Conservation (phyloP, 2,329 filamentous ascomycete species). For the Beauveria scarabaeidicola region DNA sequence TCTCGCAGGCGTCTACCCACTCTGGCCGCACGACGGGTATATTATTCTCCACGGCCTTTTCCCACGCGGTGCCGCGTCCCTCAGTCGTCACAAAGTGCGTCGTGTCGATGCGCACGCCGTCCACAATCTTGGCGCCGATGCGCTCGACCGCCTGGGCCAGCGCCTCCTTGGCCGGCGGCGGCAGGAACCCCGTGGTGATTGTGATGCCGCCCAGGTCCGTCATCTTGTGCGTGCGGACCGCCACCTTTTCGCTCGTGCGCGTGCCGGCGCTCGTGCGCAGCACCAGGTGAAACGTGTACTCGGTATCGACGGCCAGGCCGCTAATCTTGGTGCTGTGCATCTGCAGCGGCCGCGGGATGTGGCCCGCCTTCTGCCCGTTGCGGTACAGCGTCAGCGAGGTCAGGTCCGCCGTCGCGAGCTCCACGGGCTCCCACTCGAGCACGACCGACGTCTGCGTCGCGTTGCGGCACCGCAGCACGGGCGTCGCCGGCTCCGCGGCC, state of each 20-base stretch:
- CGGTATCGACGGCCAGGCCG: conserved; percentile 89
- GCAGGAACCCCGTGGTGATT: conserved; percentile 75
- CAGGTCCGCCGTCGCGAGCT: conserved; percentile 84
- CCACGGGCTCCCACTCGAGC: conserved; percentile 93
- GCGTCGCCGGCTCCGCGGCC: conserved; percentile 64
- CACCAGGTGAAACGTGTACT: conserved; percentile 91
- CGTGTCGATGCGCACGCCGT: conserved; percentile 88
- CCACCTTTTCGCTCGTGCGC: conserved; percentile 72
- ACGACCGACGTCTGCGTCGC: conserved; percentile 98
- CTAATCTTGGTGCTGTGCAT: conserved; percentile 96
- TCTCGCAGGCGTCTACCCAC: conserved; percentile 95
- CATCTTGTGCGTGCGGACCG: conserved; percentile 94
- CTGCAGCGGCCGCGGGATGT: conserved; percentile 77
- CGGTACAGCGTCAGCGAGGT: conserved; percentile 85
- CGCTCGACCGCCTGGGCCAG: conserved; percentile 69
- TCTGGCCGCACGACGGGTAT: conserved; percentile 94
- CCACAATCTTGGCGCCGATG: conserved; percentile 87
- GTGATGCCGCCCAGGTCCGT: conserved; percentile 94
- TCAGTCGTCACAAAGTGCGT: conserved; percentile 98
- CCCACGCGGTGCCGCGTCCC: conserved; percentile 81
- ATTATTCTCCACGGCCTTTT: conserved; percentile 95
- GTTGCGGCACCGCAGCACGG: conserved; percentile 84
- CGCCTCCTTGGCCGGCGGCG: conserved; percentile 61
- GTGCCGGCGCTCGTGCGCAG: conserved; percentile 86
- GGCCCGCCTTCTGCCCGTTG: conserved; percentile 94